Evolutionary conservation across 805 yeast species (phyloP), one percentile per base, ranked within the genome.

Genomic region (Candida fluviatilis): DNA sequence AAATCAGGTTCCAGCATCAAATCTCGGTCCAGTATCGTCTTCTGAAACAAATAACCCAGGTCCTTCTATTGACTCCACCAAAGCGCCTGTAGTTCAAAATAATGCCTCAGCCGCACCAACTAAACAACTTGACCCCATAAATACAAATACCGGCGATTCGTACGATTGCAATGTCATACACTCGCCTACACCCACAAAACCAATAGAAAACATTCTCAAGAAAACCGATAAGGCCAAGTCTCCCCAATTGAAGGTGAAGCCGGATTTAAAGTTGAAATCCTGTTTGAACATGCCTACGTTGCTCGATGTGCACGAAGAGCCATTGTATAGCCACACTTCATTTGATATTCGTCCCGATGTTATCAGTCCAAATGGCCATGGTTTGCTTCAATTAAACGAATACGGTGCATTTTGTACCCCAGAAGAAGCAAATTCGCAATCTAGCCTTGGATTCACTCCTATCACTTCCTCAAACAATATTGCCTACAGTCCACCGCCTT

Each of bases 311-410:
- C 15, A 33, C 5, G 35, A 33, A 13, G 35, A 33, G 11, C 7
- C 7, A 8, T 21, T 16, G 7, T 5, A 13, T 4, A 14, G 28
- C 14, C 35, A 33, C 15, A 23, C 35, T 14, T 19, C 27, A 10
- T 33, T 33, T 16, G 29, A 33, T 33, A 23, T 48, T 8, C 36
- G 39, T 5, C 32, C 38, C 4, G 56, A 52, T 37, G 34, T 25
- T 17, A 42, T 49, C 18, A 45, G 51, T 31, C 56, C 56, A 2
- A 52, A 39, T 23, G 46, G 38, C 37, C 56, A 52, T 35, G 55
- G 56, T 4, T 30, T 50, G 13, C 19, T 42, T 16, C 34, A 26
- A 10, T 18, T 37, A 18, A 42, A 35, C 32, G 18, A 30, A 5
- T 23, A 37, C n/a, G 36, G 36, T 2, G 14, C 27, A 3, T 36